phyloP scores from a whole-genome alignment of 2,329 filamentous ascomycete genomes.

The Coniella vitis region DNA sequence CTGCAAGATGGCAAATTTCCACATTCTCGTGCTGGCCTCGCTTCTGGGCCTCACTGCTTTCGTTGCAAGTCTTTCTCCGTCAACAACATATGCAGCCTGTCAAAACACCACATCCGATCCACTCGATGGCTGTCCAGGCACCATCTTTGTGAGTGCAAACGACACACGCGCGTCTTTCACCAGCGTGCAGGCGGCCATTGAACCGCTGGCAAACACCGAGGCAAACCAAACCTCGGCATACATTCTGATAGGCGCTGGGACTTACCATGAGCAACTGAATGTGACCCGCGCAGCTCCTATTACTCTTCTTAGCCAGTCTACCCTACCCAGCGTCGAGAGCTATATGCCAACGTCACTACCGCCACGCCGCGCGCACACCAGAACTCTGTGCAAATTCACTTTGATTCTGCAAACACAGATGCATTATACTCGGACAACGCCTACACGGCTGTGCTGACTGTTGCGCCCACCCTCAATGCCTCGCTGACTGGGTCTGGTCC shows the following conservation, averaged over 20 bases:
- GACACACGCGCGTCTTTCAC: not conserved
- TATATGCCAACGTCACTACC: conserved; percentile 33
- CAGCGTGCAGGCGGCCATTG: no score
- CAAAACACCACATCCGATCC: not conserved
- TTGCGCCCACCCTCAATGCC: conserved; percentile 57
- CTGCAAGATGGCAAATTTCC: not conserved
- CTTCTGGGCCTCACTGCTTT: not conserved
- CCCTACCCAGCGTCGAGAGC: conserved; percentile 26
- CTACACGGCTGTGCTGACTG: conserved; percentile 53
- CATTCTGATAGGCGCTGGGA: conserved; percentile 54
- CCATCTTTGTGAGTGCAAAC: not conserved
- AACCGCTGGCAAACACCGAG: no score
- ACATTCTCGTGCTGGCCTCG: not conserved
- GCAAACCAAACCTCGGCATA: no score
- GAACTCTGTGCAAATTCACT: conserved; percentile 50
- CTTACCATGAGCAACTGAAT: conserved; percentile 59
- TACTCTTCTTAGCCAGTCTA: conserved; percentile 53
- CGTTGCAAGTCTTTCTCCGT: not conserved
- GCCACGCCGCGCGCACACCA: conserved; percentile 28
- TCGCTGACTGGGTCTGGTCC: conserved; percentile 55
- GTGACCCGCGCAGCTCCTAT: conserved; percentile 55
- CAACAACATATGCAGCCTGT: not conserved
- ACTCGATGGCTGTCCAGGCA: not conserved
- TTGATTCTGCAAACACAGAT: conserved; percentile 48
- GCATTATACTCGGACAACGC: conserved; percentile 48